A percentile compares a stretch with the other conserved stretches of the same genome.
phyloP scores from a whole-genome alignment of 257 asterid genomes.

The Misopates orontium region DNA sequence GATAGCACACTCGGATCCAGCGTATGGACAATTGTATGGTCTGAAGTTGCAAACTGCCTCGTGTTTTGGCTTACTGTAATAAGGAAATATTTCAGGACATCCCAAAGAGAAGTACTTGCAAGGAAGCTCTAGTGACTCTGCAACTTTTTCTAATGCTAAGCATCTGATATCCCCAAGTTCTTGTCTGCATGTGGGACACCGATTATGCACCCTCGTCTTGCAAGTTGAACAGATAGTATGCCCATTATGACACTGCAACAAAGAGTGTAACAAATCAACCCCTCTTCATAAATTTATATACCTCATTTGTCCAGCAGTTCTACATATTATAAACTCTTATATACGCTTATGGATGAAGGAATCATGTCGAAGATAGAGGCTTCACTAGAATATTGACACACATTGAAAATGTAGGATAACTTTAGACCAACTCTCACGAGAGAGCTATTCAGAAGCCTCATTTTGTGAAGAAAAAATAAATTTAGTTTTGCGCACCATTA shows the following conservation, averaged over 20 bases:
- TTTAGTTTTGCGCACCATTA: no score
- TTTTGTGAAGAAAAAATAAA: no score
- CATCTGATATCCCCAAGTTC: conserved; percentile 83
- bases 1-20: conserved; percentile 76
- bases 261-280: not conserved
- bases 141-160: conserved; percentile 78
- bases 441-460: no score
- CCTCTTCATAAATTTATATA: conserved; percentile 5
- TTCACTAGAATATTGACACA: no score
- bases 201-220: conserved; percentile 68
- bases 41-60: conserved; percentile 69
- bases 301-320: not conserved
- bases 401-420: no score
- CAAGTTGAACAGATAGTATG: conserved; percentile 68
- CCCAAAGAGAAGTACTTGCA: conserved; percentile 69
- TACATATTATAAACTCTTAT: not conserved
- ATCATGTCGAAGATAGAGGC: no score
- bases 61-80: conserved; percentile 77
- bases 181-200: conserved; percentile 83
- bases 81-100: conserved; percentile 78
- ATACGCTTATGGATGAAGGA: no score
- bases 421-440: no score
- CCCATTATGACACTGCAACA: conserved; percentile 56
- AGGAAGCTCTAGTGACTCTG: conserved; percentile 75
- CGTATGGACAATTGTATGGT: conserved; percentile 74